Evolutionary conservation across 169 alveolate species (phyloP).

Genomic region (Cyclospora cayetanensis): DNA sequence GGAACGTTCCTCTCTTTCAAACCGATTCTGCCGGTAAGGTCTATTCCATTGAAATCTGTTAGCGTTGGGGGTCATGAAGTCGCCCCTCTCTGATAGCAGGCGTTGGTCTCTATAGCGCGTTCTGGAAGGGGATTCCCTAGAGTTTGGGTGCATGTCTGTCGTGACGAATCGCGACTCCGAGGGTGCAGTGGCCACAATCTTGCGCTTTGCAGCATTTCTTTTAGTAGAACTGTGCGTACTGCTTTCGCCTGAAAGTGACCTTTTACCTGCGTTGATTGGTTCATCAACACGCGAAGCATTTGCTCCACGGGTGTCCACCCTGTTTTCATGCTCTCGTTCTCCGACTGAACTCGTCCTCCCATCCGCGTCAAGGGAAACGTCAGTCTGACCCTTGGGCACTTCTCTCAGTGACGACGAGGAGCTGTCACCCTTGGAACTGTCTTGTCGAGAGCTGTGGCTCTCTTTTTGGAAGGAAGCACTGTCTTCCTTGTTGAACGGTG

Average conservation of each 20-base stretch:
- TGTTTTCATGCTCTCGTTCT: too few relatives aligned
- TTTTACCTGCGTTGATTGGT: not conserved
- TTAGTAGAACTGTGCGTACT: not conserved
- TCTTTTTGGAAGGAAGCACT: not conserved
- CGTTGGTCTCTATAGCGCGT: not conserved
- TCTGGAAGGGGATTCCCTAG: conserved; percentile 28
- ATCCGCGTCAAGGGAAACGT: too few relatives aligned
- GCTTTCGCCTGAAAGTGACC: not conserved
- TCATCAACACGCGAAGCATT: not conserved
- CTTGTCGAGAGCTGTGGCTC: not conserved
- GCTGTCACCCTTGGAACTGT: not conserved
- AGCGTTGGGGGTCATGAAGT: not conserved
- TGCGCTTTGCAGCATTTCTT: conserved; percentile 14
- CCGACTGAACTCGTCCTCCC: too few relatives aligned
- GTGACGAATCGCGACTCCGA: not conserved
- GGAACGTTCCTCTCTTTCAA: conserved; percentile 13
- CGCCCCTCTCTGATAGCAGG: not conserved
- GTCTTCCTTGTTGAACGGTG: not conserved
- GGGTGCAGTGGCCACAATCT: conserved; percentile 42
- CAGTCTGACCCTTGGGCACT: too few relatives aligned
- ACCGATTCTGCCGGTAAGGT: not conserved
- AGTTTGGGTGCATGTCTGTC: not conserved
- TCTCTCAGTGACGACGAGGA: not conserved
- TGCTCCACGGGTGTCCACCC: too few relatives aligned
- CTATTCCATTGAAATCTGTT: not conserved